Percentiles rank a stretch among this genome's conserved stretches.
phyloP scores from a whole-genome alignment of 768 basidiomycete genomes.

The Trametes cubensis region DNA sequence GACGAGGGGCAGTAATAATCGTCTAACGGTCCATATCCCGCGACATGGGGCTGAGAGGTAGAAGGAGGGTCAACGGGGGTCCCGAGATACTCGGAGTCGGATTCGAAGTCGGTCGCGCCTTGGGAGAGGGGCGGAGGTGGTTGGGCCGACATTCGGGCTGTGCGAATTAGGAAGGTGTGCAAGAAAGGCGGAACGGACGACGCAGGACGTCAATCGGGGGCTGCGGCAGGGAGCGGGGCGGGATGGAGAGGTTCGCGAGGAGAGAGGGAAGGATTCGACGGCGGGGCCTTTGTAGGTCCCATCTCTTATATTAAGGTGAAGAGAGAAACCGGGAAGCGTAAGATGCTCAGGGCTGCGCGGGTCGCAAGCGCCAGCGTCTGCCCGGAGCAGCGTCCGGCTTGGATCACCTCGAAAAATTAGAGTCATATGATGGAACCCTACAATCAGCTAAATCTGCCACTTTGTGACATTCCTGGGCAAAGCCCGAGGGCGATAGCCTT shows the following conservation, averaged over 20 bases:
- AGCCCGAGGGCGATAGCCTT: conserved; percentile 1
- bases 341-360: conserved; percentile 22
- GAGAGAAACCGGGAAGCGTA: conserved; percentile 12
- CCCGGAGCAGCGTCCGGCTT: conserved; percentile 14
- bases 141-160: conserved; percentile 21
- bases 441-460: conserved; percentile 13
- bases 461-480: conserved; percentile 8
- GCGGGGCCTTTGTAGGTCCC: conserved; percentile 24
- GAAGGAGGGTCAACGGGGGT: conserved; percentile 23
- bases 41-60: conserved; percentile 17
- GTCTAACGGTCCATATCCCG: conserved; percentile 14
- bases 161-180: conserved; percentile 26
- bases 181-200: conserved; percentile 19
- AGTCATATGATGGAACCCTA: conserved; percentile 15
- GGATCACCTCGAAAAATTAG: conserved; percentile 11
- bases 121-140: conserved; percentile 19
- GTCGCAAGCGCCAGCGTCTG: conserved; percentile 6
- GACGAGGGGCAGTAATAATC: conserved; percentile 16
- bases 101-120: conserved; percentile 21
- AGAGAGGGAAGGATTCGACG: conserved; percentile 13
- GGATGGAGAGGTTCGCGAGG: conserved; percentile 4
- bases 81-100: conserved; percentile 25
- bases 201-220: neutral
- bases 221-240: neutral
- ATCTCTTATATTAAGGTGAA: conserved; percentile 25